Evolutionary conservation across 164 flowering plant species (phyloP).

Genomic region (Pachysandra terminalis): DNA sequence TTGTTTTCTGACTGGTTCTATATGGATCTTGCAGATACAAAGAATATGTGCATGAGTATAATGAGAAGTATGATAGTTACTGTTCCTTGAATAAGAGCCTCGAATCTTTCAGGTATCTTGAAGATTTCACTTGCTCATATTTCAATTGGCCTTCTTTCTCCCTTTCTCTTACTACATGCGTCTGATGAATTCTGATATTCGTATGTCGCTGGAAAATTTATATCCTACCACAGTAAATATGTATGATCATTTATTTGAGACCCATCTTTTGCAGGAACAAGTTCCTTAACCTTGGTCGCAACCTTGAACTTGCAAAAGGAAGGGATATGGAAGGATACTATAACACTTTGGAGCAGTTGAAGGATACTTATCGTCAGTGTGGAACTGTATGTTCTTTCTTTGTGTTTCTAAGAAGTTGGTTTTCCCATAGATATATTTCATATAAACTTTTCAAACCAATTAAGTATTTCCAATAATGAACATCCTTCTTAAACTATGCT

Average conservation of each 20-base stretch:
- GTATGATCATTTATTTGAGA: neutral
- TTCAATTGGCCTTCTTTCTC: neutral
- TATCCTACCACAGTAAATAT: neutral
- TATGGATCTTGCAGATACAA: constrained; percentile 58
- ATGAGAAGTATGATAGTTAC: constrained; percentile 71
- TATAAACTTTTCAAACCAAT: too few species aligned
- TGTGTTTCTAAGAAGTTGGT: neutral
- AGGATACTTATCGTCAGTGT: constrained; percentile 60
- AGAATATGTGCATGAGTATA: constrained; percentile 82
- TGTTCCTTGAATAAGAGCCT: constrained; percentile 57
- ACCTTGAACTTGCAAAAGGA: constrained; percentile 64
- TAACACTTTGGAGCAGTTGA: constrained; percentile 49
- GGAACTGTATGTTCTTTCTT: constrained; percentile 44
- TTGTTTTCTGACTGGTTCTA: neutral
- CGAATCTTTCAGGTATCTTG: constrained; percentile 63
- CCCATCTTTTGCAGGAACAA: constrained; percentile 45
- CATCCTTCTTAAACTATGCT: too few species aligned
- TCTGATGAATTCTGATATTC: neutral
- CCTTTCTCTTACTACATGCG: neutral
- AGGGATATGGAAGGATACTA: constrained; percentile 55
- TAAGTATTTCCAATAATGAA: neutral
- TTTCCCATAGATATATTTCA: too few species aligned
- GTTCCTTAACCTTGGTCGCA: constrained; percentile 57
- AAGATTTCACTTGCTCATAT: neutral
- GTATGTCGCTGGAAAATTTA: neutral